Base-by-base conservation (phyloP, 208 protist genomes). In the Crithidia brevicula region DNA sequence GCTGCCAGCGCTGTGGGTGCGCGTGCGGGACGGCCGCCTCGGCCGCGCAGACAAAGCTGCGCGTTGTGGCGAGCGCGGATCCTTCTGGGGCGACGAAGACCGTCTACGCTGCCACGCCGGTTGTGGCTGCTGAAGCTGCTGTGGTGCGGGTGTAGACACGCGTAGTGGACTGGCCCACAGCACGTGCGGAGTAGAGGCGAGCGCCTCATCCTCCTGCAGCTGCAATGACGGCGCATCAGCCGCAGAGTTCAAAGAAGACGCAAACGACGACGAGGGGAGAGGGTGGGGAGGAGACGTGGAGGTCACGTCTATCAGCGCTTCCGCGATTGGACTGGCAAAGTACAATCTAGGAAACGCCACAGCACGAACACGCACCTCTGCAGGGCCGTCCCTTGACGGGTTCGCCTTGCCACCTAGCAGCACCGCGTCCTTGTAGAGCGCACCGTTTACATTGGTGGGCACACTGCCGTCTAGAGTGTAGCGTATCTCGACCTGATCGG, bases 401-500 rank as follows among this genome's bases (percentile, higher is more conserved):
- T 22, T 11, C 5, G 36, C 36, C 13, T 47, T 15, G 42, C n/a
- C n/a, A n/a, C 3, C 15, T 9, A 67, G 61, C 28, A 49, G 9
- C 34, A 67, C 61, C n/a, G 61, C 31, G 1, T 33, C 61, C 25
- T 57, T 46, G 61, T 67, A 67, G 22, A 57, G 10, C 10, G 7
- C 20, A 36, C 61, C 61, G 18, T 33, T 42, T 2, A 28, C 43
- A 66, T 79, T 80, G 22, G 71, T 74, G 13, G 82, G 82, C 16
- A 64, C 53, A 36, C 30, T 81, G 33, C 83, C 83, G 66, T 89
- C 74, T 0, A 83, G 36, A 16, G 83, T 85, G 74, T 89, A 89
- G 53, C 65, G 72, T 13, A 84, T 69, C 31, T 80, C 74, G 0
- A 68, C 61, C 64, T 72, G 63, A 15, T 65, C 58, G 1, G 72